phyloP scores from a whole-genome alignment of 1,284 basidiomycete genomes.

The Tremellales sp. region DNA sequence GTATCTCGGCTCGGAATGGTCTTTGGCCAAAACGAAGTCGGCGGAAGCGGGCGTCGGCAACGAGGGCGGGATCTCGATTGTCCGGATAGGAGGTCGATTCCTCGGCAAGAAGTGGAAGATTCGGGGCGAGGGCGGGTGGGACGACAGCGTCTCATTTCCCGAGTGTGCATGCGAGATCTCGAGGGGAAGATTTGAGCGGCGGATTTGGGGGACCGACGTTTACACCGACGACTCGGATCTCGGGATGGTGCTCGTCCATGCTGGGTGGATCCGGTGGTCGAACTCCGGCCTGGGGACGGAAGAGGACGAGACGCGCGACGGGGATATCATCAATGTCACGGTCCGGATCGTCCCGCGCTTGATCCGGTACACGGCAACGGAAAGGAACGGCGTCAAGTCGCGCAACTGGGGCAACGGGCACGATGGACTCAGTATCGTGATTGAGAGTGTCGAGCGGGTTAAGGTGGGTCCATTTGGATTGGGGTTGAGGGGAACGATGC shows the following conservation, averaged over 20 bases:
- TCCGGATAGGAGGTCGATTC: slow-evolving; percentile 35
- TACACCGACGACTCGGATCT: slow-evolving; percentile 60
- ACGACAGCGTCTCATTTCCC: no score
- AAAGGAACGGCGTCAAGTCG: slow-evolving; percentile 52
- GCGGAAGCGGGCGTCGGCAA: slow-evolving; percentile 12
- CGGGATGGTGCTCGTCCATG: slow-evolving; percentile 53
- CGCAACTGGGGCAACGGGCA: slow-evolving; percentile 57
- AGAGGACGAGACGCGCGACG: slow-evolving; percentile 10
- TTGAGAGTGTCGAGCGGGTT: slow-evolving; percentile 52
- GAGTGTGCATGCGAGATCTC: no score
- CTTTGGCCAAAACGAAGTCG: slow-evolving; percentile 17
- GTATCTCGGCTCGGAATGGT: slow-evolving; percentile 33
- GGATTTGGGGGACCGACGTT: slow-evolving; percentile 57
- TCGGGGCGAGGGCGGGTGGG: slow-evolving; percentile 44
- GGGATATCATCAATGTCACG: slow-evolving; percentile 49
- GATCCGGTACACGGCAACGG: slow-evolving; percentile 53
- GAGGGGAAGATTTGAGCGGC: slow-evolving; percentile 29
- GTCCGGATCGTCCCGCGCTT: slow-evolving; percentile 54
- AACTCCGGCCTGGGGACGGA: slow-evolving; percentile 2
- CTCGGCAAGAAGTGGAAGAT: slow-evolving; percentile 39
- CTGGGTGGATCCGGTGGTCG: slow-evolving; percentile 53
- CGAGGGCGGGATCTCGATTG: slow-evolving; percentile 31
- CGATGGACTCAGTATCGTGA: slow-evolving; percentile 54
- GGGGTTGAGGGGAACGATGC: not conserved
- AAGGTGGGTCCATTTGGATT: slow-evolving; percentile 31